Evolutionary conservation across 1,284 basidiomycete genomes (phyloP).

Genomic region (Apiotrichum sp.): DNA sequence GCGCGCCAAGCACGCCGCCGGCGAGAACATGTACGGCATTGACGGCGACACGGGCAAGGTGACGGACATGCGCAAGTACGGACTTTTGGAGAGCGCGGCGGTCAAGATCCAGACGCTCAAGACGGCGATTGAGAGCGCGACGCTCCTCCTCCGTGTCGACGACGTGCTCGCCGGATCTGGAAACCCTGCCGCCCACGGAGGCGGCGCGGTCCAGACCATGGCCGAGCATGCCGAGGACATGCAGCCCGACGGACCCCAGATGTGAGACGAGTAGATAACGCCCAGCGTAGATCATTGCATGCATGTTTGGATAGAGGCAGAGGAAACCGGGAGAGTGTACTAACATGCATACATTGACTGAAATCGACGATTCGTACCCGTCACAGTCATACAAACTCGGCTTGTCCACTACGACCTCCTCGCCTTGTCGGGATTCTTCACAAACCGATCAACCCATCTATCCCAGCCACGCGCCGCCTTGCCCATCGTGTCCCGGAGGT

Average conservation of each 20-base stretch:
- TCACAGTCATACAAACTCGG: too few species aligned
- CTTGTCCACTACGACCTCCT: too few species aligned
- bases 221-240: constrained; percentile 23
- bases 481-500: constrained; percentile 14
- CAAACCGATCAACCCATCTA: constrained; percentile 17
- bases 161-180: constrained; percentile 75
- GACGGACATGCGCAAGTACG: constrained; percentile 90
- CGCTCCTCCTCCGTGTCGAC: constrained; percentile 86
- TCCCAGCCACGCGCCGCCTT: constrained; percentile 19
- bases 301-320: constrained; percentile 1
- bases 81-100: constrained; percentile 87
- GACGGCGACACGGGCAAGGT: constrained; percentile 93
- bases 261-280: constrained; percentile 1
- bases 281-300: not conserved
- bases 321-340: too few species aligned
- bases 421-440: constrained; percentile 19
- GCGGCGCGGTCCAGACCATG: constrained; percentile 44
- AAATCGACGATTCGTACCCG: too few species aligned
- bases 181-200: constrained; percentile 26
- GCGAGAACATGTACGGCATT: constrained; percentile 84
- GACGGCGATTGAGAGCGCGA: constrained; percentile 93
- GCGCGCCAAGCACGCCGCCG: constrained; percentile 89
- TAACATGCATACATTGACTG: too few species aligned
- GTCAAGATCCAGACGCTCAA: constrained; percentile 98
- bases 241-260: constrained; percentile 11